phyloP scores from a whole-genome alignment of 331 rosid species.

The Cydonia oblonga region DNA sequence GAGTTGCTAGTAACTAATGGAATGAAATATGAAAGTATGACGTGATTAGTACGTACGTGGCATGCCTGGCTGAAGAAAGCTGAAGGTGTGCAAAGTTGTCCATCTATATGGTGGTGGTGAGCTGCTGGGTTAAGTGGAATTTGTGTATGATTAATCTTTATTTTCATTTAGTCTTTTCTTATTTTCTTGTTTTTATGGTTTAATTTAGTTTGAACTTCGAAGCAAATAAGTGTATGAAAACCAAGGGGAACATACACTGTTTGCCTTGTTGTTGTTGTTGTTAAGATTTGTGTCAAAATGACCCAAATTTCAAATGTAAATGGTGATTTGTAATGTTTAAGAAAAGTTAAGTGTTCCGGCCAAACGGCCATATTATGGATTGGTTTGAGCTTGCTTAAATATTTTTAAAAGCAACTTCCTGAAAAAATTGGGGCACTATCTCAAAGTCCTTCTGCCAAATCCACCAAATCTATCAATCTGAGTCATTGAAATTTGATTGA shows the following conservation, averaged over 20 bases:
- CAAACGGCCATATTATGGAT: no score
- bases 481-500: no score
- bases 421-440: no score
- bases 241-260: constrained; percentile 29
- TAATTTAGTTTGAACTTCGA: background rate
- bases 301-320: constrained; percentile 6
- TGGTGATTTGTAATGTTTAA: constrained; percentile 7
- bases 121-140: background rate
- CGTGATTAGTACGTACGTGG: background rate
- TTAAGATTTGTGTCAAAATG: constrained; percentile 1
- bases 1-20: constrained; percentile 27
- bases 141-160: background rate
- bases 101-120: background rate
- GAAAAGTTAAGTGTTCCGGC: background rate
- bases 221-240: constrained; percentile 19
- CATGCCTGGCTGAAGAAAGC: constrained; percentile 12
- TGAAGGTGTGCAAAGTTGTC: constrained; percentile 11
- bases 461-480: no score
- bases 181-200: background rate
- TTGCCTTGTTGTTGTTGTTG: background rate
- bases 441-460: no score
- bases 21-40: background rate
- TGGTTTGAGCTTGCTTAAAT: no score
- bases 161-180: background rate
- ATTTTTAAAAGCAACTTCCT: no score